Conservation (phyloP, 371 early-diverging fungal genomes). For the Mortierella sp. region DNA sequence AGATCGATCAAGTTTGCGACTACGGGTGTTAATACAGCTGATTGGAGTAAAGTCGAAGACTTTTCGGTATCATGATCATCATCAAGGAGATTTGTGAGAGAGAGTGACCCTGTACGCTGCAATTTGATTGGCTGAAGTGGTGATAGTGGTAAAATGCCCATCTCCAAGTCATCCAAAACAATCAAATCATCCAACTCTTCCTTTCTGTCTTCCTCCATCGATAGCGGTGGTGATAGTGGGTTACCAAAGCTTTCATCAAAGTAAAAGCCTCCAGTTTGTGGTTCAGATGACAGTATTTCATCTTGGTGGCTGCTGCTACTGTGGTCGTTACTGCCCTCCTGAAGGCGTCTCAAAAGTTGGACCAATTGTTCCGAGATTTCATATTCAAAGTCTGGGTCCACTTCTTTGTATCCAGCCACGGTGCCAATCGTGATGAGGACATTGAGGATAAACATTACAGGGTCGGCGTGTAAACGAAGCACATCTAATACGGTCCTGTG, state of each 20-base stretch:
- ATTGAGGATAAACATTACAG: slow-evolving; percentile 27
- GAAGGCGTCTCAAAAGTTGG: not conserved
- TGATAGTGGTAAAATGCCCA: not conserved
- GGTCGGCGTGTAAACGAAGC: slow-evolving; percentile 21
- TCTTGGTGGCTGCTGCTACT: not conserved
- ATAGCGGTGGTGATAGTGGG: not conserved
- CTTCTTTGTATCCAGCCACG: slow-evolving; percentile 14
- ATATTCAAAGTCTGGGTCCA: slow-evolving; percentile 32
- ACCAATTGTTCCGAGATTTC: slow-evolving; percentile 25
- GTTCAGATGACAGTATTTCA: not conserved
- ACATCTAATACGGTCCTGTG: slow-evolving; percentile 12
- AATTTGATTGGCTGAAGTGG: not conserved
- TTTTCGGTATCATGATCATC: slow-evolving; percentile 3
- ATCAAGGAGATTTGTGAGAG: slow-evolving; percentile 14
- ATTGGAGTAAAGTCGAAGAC: slow-evolving; percentile 3
- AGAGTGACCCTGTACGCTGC: slow-evolving; percentile 7
- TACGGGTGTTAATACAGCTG: slow-evolving; percentile 7
- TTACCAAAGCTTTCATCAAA: slow-evolving; percentile 6
- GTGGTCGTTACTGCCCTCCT: not conserved
- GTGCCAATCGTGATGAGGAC: slow-evolving; percentile 35
- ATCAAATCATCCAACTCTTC: slow-evolving; percentile 19
- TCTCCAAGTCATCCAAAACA: slow-evolving; percentile 13
- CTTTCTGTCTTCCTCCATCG: not conserved
- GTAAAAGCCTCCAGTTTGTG: not conserved
- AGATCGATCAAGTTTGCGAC: slow-evolving; percentile 11